Conservation (phyloP, 345 rosid species). For the Brassica carinata region DNA sequence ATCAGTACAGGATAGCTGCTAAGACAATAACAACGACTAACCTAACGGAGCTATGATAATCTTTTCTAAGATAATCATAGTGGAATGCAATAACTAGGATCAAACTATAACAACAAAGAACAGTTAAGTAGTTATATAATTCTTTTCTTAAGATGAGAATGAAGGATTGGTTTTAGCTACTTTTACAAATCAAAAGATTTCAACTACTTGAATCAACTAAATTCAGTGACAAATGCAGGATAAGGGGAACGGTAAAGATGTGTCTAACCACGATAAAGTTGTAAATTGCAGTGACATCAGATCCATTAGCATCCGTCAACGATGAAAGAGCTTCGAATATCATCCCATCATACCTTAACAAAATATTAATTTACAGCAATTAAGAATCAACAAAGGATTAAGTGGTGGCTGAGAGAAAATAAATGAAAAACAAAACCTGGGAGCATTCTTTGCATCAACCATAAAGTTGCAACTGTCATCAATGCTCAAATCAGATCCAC, state of each 20-base stretch:
- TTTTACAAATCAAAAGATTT: too few relatives aligned
- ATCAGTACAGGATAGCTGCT: neutral
- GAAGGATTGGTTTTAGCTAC: too few relatives aligned
- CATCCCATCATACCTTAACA: conserved; percentile 58
- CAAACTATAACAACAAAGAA: neutral
- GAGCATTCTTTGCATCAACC: conserved; percentile 40
- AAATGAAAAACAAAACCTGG: conserved; percentile 32
- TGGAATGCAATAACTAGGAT: conserved; percentile 11
- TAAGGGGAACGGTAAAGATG: conserved; percentile 3
- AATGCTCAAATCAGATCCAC: conserved; percentile 36
- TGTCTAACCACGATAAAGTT: conserved; percentile 67
- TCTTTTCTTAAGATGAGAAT: too few relatives aligned
- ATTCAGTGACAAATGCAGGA: neutral
- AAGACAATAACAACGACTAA: neutral
- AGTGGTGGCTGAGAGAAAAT: conserved; percentile 27
- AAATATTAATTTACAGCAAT: neutral
- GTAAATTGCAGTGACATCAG: conserved; percentile 57
- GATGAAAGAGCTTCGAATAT: conserved; percentile 79
- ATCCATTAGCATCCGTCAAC: conserved; percentile 54
- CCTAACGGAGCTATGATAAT: neutral
- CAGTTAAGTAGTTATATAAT: neutral
- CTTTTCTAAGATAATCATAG: neutral
- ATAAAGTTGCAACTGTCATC: conserved; percentile 28
- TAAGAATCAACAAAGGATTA: conserved; percentile 31
- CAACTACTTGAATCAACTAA: neutral